These are phyloP conservation scores for Ordospora colligata DNA, from an alignment of 371 early-diverging fungal species.

Conservation along the genomic window DNA sequence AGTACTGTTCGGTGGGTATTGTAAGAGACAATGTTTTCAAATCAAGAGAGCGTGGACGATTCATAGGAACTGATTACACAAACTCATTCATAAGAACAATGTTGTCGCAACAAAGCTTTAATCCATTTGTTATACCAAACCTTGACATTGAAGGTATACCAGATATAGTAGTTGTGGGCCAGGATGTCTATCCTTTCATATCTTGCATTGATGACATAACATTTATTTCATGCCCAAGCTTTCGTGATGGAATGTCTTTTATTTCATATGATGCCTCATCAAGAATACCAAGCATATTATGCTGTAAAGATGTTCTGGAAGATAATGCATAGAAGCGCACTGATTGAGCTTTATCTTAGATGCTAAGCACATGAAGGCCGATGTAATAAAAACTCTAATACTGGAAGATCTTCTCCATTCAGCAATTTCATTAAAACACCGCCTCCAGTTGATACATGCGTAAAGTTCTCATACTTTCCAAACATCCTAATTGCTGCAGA, in stretches of 20 bases:
- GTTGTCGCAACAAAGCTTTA: constrained; percentile 32
- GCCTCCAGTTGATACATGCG: constrained; percentile 90
- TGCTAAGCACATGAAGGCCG: background rate
- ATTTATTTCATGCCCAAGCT: constrained; percentile 16
- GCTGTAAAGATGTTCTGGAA: background rate
- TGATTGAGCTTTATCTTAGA: no score
- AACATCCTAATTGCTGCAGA: constrained; percentile 86
- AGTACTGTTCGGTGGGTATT: constrained; percentile 9
- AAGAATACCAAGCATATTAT: background rate
- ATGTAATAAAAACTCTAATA: constrained; percentile 46
- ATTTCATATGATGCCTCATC: background rate
- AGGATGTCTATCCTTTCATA: constrained; percentile 16
- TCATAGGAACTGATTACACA: constrained; percentile 24
- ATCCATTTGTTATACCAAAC: constrained; percentile 31
- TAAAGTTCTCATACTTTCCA: constrained; percentile 71
- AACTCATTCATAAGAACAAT: constrained; percentile 34
- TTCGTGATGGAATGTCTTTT: background rate
- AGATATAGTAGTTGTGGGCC: constrained; percentile 24
- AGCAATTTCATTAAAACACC: constrained; percentile 87
- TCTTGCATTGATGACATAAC: background rate
- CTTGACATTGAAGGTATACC: background rate
- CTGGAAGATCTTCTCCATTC: constrained; percentile 68
- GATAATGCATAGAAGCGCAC: background rate
- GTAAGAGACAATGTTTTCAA: constrained; percentile 18
- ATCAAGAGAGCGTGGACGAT: constrained; percentile 21